These are phyloP conservation scores for Epichloe hybrida DNA, from an alignment of 2,329 filamentous ascomycete species.

Conservation along the genomic window DNA sequence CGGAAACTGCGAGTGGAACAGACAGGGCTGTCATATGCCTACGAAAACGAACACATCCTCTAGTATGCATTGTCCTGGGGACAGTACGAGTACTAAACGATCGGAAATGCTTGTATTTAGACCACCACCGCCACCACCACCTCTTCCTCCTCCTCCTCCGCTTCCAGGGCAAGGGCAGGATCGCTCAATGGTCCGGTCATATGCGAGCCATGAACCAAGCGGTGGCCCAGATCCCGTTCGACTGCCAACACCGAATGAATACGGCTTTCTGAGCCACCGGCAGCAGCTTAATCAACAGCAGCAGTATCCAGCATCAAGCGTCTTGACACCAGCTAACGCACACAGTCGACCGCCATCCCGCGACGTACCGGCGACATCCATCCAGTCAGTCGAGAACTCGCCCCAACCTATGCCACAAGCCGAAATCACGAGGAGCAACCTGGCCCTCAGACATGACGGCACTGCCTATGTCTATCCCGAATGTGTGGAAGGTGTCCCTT, in stretches of 20 bases:
- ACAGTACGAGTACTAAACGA: not conserved
- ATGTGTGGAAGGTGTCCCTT: conserved; percentile 38
- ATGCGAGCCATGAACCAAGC: not conserved
- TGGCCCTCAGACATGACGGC: conserved; percentile 36
- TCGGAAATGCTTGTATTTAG: conserved; percentile 1
- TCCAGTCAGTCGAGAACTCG: conserved; percentile 13
- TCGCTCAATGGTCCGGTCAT: not conserved
- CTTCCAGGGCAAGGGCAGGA: not conserved
- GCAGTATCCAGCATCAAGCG: conserved; percentile 2
- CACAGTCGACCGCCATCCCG: conserved; percentile 15
- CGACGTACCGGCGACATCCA: conserved; percentile 17
- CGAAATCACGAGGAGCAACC: conserved; percentile 30
- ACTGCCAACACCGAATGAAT: conserved; percentile 15
- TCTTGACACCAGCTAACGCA: conserved; percentile 20
- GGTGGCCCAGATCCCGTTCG: conserved; percentile 12
- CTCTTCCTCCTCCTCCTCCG: no score
- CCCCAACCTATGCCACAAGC: conserved; percentile 13
- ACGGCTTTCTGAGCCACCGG: conserved; percentile 4
- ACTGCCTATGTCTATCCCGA: conserved; percentile 35
- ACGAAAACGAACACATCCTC: not conserved
- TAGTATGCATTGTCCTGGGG: not conserved
- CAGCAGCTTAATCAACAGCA: not conserved
- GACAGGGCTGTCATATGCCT: conserved; percentile 21
- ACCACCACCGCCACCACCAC: not conserved
- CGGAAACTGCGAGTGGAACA: conserved; percentile 39